Base-by-base conservation (phyloP, 2,329 filamentous ascomycete genomes). In the Aureobasidium leucospermi region DNA sequence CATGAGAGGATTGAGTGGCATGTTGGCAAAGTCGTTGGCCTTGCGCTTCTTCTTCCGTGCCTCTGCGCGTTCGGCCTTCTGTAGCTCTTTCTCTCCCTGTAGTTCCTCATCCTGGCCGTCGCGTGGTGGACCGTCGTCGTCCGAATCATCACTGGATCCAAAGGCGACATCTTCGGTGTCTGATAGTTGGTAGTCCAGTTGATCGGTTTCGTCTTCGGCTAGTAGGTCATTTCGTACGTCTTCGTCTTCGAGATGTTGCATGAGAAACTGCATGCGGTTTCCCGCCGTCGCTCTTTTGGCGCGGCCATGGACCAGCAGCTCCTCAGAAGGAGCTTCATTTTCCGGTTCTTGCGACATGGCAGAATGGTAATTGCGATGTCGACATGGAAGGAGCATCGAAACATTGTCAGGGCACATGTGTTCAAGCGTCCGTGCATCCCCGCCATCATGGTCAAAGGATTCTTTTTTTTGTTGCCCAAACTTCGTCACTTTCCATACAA, bases 1-100 rank as follows among this genome's bases (percentile, higher is more conserved):
- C 73, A 92, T 84, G 15, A 58, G 55, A 23, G 55, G 55, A 23
- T 58, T 58, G 85, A 62, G 91, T 6, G 48, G 48, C 48, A 52
- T 52, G 85, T 67, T 89, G 23, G 60, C 43, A 41, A 63, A 51
- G 34, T 63, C 62, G 29, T 51, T 85, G 1, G 87, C 84, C 69
- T 93, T 95, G 65, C 90, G 85, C 74, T 96, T 96, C 71, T 90
- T 89, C 74, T 96, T 96, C 71, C 90, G 89, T 3, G 81, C 84
- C 60, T 80, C 83, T 61, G 83, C 84, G 65, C 85, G 86, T 60
- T 87, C 90, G 66, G 88, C 83, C 64, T 84, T 86, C 74, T 94
- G 85, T 58, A 99, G 73, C 73, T 96, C 90, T 67, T 86, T 88
- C 75, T 99, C 94, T 36, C 94, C 94, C 60, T 90, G 89, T 4